Conservation (phyloP, 352 stramenopile genomes). For the Phytophthora multivora region DNA sequence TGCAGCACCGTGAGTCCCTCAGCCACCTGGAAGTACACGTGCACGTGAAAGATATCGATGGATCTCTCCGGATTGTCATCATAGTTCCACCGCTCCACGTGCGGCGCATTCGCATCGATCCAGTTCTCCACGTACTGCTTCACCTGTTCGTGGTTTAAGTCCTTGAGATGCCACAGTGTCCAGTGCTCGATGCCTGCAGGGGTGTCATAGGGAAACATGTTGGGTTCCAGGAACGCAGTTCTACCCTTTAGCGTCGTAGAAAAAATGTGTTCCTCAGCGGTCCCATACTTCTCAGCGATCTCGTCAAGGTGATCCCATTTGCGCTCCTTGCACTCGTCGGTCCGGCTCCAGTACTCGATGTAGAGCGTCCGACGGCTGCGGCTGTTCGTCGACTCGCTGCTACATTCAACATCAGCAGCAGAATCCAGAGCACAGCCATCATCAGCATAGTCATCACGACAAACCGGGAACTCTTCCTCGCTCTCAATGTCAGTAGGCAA, state of each 20-base stretch:
- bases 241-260: slow-evolving; percentile 81
- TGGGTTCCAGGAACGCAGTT: slow-evolving; percentile 83
- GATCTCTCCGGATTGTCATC: slow-evolving; percentile 89
- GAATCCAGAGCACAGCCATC: slow-evolving; percentile 30
- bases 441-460: slow-evolving; percentile 30
- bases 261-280: slow-evolving; percentile 84
- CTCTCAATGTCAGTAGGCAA: slow-evolving; percentile 43
- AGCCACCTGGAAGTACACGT: slow-evolving; percentile 87
- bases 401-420: slow-evolving; percentile 70
- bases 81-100: slow-evolving; percentile 85
- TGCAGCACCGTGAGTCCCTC: slow-evolving; percentile 60
- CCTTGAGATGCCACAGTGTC: slow-evolving; percentile 84
- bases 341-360: slow-evolving; percentile 90
- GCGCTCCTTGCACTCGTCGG: slow-evolving; percentile 87
- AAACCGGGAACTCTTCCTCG: slow-evolving; percentile 18
- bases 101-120: slow-evolving; percentile 85
- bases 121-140: slow-evolving; percentile 90
- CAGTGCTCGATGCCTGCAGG: slow-evolving; percentile 89
- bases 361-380: slow-evolving; percentile 78
- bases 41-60: slow-evolving; percentile 91
- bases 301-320: slow-evolving; percentile 90
- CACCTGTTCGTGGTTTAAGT: slow-evolving; percentile 80
- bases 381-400: slow-evolving; percentile 23
- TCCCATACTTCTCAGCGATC: slow-evolving; percentile 76
- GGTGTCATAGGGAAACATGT: slow-evolving; percentile 92